Conservation (phyloP, 2,329 filamentous ascomycete genomes). For the Sclerotinia trifoliorum region DNA sequence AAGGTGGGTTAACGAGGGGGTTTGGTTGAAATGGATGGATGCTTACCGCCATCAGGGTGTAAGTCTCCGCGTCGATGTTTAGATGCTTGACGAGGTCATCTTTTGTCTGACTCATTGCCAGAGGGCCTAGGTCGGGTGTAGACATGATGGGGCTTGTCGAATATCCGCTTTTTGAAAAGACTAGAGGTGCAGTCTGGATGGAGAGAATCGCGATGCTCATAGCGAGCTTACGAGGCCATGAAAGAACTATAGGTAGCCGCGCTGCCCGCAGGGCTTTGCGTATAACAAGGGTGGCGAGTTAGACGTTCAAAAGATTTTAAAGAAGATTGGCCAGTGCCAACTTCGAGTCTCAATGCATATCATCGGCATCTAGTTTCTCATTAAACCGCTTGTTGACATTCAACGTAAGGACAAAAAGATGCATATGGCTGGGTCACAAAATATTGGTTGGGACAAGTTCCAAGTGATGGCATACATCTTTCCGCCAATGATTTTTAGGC, state of each 20-base stretch:
- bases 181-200: conserved; percentile 14
- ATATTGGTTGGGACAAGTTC: neutral
- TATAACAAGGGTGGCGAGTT: conserved; percentile 8
- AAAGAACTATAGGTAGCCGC: conserved; percentile 15
- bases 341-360: neutral
- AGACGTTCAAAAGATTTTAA: neutral
- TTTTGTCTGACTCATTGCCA: conserved; percentile 40
- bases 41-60: conserved; percentile 39
- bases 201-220: conserved; percentile 10
- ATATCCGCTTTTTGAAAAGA: conserved; percentile 12
- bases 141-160: conserved; percentile 17
- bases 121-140: conserved; percentile 23
- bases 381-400: neutral
- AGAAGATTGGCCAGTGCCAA: conserved; percentile 9
- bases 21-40: conserved; percentile 1
- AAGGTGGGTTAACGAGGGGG: neutral
- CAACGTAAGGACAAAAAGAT: neutral
- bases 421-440: neutral
- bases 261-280: neutral
- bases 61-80: conserved; percentile 33
- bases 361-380: conserved; percentile 3
- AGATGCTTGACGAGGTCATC: conserved; percentile 38
- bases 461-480: neutral
- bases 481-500: conserved; percentile 4
- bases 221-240: conserved; percentile 6